phyloP scores from a whole-genome alignment of 1,284 basidiomycete species.

The Fomitopsis pinicola region DNA sequence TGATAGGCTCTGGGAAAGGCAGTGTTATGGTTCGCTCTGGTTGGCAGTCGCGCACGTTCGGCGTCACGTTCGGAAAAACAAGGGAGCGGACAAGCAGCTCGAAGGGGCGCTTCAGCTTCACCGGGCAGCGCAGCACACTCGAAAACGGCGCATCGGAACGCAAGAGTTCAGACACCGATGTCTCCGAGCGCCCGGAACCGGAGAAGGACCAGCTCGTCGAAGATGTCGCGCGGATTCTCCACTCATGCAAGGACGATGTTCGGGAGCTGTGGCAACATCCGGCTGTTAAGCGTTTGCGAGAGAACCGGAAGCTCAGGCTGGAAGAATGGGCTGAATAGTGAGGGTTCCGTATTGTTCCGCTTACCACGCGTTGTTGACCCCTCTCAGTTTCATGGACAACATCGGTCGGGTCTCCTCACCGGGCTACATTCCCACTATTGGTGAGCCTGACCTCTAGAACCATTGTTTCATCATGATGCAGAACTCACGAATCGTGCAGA shows the following conservation, averaged over 20 bases:
- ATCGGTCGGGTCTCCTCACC: conserved; percentile 62
- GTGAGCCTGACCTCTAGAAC: conserved; percentile 30
- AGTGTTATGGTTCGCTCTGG: conserved; percentile 73
- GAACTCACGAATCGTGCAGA: conserved; percentile 36
- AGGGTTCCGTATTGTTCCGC: conserved; percentile 26
- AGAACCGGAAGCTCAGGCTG: conserved; percentile 63
- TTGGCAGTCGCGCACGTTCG: conserved; percentile 67
- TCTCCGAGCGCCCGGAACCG: conserved; percentile 20
- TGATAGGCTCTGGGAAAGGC: conserved; percentile 68
- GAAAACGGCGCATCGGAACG: conserved; percentile 12
- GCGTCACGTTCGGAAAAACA: conserved; percentile 26
- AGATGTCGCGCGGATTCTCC: conserved; percentile 55
- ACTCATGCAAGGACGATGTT: conserved; percentile 57
- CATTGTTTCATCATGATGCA: not conserved
- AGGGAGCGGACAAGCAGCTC: conserved; percentile 19
- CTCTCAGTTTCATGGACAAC: conserved; percentile 63
- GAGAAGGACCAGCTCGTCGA: conserved; percentile 53
- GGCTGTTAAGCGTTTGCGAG: conserved; percentile 60
- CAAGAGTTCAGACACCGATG: not conserved
- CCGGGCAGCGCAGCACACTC: conserved; percentile 17
- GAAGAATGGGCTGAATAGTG: conserved; percentile 85
- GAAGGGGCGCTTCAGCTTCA: conserved; percentile 22
- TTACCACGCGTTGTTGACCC: not conserved
- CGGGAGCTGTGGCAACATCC: conserved; percentile 66
- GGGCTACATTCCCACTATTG: conserved; percentile 70